Conservation (phyloP, 1,139 yeast species). For the Debaryomycetaceae sp. region DNA sequence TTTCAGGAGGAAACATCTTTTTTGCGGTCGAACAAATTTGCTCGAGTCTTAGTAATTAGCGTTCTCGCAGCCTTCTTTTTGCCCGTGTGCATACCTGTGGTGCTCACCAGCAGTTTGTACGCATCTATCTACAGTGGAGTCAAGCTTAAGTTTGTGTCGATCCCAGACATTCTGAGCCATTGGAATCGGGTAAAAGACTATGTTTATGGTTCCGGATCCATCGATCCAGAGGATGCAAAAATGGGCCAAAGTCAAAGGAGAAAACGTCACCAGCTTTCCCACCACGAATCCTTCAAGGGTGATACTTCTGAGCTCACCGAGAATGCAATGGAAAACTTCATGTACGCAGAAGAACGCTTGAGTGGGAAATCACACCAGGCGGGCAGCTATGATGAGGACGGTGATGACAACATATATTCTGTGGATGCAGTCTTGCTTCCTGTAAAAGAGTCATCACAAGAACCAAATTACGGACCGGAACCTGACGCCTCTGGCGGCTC, state of each 20-base stretch:
- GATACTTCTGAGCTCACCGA: slow-evolving; percentile 41
- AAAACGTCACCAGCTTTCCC: slow-evolving; percentile 22
- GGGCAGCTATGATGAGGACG: slow-evolving; percentile 5
- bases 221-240: slow-evolving; percentile 31
- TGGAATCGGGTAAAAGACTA: slow-evolving; percentile 33
- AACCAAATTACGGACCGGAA: slow-evolving; percentile 1
- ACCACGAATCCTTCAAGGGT: slow-evolving; percentile 40
- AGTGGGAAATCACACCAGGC: slow-evolving; percentile 13
- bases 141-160: slow-evolving; percentile 23
- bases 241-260: slow-evolving; percentile 30
- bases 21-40: slow-evolving; percentile 24
- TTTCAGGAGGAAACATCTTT: slow-evolving; percentile 39
- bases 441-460: slow-evolving; percentile 9
- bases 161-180: slow-evolving; percentile 25
- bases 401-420: slow-evolving; percentile 11
- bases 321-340: slow-evolving; percentile 35
- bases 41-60: slow-evolving; percentile 28
- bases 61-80: slow-evolving; percentile 32
- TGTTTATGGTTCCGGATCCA: slow-evolving; percentile 30
- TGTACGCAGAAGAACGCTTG: slow-evolving; percentile 37
- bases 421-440: slow-evolving; percentile 1
- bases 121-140: slow-evolving; percentile 37
- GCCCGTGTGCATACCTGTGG: slow-evolving; percentile 54
- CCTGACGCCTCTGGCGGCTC: slow-evolving; percentile 6
- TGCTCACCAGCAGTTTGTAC: slow-evolving; percentile 38